These are phyloP conservation scores for Trametes polyzona DNA, from an alignment of 1,284 basidiomycete genomes.

Conservation along the genomic window DNA sequence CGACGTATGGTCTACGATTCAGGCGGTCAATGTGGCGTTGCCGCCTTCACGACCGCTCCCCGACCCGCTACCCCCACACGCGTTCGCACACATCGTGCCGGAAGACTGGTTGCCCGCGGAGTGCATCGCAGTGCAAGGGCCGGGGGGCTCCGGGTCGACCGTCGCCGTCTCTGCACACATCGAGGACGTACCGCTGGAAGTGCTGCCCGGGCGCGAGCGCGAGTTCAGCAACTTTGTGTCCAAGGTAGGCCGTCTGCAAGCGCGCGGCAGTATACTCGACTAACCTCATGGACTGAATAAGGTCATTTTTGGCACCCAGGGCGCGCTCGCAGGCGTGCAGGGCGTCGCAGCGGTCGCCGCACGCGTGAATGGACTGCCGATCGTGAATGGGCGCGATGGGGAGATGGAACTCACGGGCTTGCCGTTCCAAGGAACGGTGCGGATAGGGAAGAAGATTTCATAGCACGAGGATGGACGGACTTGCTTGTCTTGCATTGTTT, in stretches of 20 bases:
- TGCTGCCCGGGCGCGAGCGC: constrained; percentile 72
- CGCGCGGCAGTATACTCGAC: background rate
- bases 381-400: constrained; percentile 38
- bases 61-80: constrained; percentile 64
- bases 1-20: background rate
- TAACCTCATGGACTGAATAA: constrained; percentile 29
- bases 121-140: constrained; percentile 46
- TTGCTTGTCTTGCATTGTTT: background rate
- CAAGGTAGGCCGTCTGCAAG: too few relatives aligned
- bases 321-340: constrained; percentile 70
- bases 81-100: constrained; percentile 74
- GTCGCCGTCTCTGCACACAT: constrained; percentile 66
- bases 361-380: constrained; percentile 63
- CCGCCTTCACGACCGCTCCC: constrained; percentile 55
- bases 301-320: constrained; percentile 68
- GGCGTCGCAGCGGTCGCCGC: constrained; percentile 67
- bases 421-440: constrained; percentile 69
- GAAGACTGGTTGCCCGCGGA: constrained; percentile 65
- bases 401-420: constrained; percentile 64
- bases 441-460: constrained; percentile 58
- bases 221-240: constrained; percentile 74
- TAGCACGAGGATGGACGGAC: constrained; percentile 10
- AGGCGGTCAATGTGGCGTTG: constrained; percentile 6
- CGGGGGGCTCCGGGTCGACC: constrained; percentile 52
- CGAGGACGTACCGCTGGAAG: constrained; percentile 71